These are phyloP conservation scores for Tetrapisispora arboricola DNA, from an alignment of 805 yeast genomes.

Conservation along the genomic window DNA sequence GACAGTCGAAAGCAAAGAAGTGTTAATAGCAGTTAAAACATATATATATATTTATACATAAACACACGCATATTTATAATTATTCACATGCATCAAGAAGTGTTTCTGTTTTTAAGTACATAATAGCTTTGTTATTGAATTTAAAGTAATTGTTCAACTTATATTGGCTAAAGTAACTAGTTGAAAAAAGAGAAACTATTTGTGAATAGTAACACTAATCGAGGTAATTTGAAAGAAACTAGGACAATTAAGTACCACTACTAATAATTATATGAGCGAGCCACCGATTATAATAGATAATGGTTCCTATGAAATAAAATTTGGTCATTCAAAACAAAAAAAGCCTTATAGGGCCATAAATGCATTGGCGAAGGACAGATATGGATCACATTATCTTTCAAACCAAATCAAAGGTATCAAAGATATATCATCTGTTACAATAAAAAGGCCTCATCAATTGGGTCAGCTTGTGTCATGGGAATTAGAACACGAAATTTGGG, in stretches of 20 bases:
- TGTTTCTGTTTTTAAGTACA: too few species aligned
- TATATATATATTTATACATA: too few species aligned
- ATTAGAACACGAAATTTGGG: slow-evolving; percentile 83
- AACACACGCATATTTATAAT: too few species aligned
- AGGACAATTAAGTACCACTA: too few species aligned
- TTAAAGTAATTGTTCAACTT: too few species aligned
- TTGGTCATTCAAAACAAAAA: slow-evolving; percentile 36
- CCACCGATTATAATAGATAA: slow-evolving; percentile 62
- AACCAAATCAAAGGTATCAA: slow-evolving; percentile 53
- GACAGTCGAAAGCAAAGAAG: too few species aligned
- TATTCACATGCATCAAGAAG: too few species aligned
- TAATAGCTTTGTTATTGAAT: too few species aligned
- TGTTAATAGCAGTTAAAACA: too few species aligned
- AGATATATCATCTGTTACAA: slow-evolving; percentile 63
- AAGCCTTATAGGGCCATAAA: slow-evolving; percentile 53
- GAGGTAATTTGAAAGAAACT: background rate
- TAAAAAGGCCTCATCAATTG: slow-evolving; percentile 75
- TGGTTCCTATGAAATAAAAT: slow-evolving; percentile 77
- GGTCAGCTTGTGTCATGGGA: slow-evolving; percentile 93
- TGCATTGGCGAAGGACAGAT: slow-evolving; percentile 63
- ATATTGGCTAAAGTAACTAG: too few species aligned
- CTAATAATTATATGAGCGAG: slow-evolving; percentile 11
- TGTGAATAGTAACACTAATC: too few species aligned
- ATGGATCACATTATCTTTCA: slow-evolving; percentile 63
- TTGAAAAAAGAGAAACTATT: too few species aligned